phyloP scores from a whole-genome alignment of 176 grass and related monocot genomes.

The Triticum timopheevii region DNA sequence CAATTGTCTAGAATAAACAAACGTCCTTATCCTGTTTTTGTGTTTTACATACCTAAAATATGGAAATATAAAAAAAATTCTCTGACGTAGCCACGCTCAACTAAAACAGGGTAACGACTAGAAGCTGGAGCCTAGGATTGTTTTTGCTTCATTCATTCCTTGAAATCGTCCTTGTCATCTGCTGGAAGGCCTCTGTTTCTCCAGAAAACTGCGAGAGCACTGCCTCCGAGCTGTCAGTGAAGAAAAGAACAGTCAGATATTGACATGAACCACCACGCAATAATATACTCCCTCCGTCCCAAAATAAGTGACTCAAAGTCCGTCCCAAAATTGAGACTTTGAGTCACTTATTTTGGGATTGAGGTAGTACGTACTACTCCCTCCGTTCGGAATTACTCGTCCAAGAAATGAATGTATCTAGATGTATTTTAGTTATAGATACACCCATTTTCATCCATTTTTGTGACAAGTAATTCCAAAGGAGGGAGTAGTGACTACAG shows the following conservation, averaged over 20 bases:
- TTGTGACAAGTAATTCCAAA: too few species aligned
- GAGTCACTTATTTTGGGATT: too few species aligned
- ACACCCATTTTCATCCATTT: too few species aligned
- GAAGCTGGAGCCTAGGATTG: neutral
- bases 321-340: too few species aligned
- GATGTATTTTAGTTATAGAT: too few species aligned
- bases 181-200: slow-evolving; percentile 74
- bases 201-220: slow-evolving; percentile 91
- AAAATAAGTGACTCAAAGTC: too few species aligned
- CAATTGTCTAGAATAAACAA: slow-evolving; percentile 7
- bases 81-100: neutral
- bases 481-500: neutral
- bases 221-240: slow-evolving; percentile 74
- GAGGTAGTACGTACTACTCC: too few species aligned
- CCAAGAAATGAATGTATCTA: too few species aligned
- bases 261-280: neutral
- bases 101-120: neutral
- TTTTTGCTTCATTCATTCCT: slow-evolving; percentile 75
- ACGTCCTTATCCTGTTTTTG: slow-evolving; percentile 4
- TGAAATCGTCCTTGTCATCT: slow-evolving; percentile 96
- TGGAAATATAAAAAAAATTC: slow-evolving; percentile 4
- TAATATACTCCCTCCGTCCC: neutral
- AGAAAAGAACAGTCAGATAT: slow-evolving; percentile 25
- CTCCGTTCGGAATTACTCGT: too few species aligned
- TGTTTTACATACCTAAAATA: slow-evolving; percentile 19